phyloP scores from a whole-genome alignment of 768 basidiomycete genomes.

The Trametes cingulata region DNA sequence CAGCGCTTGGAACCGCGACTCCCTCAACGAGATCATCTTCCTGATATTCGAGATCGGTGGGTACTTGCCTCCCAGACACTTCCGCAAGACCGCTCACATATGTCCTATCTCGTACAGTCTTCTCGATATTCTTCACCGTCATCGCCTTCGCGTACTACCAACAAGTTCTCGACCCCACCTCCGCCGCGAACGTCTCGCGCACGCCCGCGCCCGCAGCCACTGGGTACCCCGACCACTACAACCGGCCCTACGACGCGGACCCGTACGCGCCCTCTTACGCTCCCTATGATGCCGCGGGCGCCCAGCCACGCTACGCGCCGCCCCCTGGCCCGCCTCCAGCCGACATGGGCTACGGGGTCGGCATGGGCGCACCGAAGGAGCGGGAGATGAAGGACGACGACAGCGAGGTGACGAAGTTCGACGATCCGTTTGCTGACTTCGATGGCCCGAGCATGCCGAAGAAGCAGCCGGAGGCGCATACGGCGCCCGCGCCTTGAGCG shows the following conservation, averaged over 20 bases:
- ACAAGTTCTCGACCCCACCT: slow-evolving; percentile 70
- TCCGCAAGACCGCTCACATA: neutral
- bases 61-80: slow-evolving; percentile 27
- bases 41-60: slow-evolving; percentile 61
- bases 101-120: slow-evolving; percentile 39
- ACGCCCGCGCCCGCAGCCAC: slow-evolving; percentile 36
- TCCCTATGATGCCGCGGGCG: slow-evolving; percentile 15
- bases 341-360: slow-evolving; percentile 42
- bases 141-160: slow-evolving; percentile 73
- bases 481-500: neutral
- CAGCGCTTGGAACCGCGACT: slow-evolving; percentile 58
- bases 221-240: slow-evolving; percentile 53
- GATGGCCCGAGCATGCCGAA: slow-evolving; percentile 33
- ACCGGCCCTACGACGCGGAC: slow-evolving; percentile 51
- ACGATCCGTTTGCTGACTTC: slow-evolving; percentile 61
- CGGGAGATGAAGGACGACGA: slow-evolving; percentile 21
- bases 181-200: slow-evolving; percentile 51
- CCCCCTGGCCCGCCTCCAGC: slow-evolving; percentile 31
- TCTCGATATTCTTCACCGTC: slow-evolving; percentile 61
- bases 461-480: slow-evolving; percentile 12
- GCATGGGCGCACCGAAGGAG: slow-evolving; percentile 25
- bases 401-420: slow-evolving; percentile 38
- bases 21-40: slow-evolving; percentile 67
- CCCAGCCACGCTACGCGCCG: slow-evolving; percentile 31
- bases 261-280: slow-evolving; percentile 36